Evolutionary conservation across 768 basidiomycete genomes (phyloP).

Genomic region (Lentinus brumalis): DNA sequence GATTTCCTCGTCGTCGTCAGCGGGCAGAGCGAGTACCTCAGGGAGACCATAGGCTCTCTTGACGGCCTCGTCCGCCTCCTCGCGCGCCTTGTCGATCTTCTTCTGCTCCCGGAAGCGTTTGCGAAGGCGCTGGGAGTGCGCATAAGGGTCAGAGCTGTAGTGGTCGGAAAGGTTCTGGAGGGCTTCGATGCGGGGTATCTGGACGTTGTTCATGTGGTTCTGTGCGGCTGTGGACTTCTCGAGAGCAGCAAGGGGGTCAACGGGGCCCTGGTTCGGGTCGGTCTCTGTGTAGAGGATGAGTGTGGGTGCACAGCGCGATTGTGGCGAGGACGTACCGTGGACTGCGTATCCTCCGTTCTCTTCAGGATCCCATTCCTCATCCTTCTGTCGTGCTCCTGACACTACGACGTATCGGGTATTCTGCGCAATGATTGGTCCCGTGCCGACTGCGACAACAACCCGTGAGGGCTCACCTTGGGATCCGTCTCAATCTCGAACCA

Average conservation of each 20-base stretch:
- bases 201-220: slow-evolving; percentile 68
- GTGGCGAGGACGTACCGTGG: slow-evolving; percentile 57
- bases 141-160: slow-evolving; percentile 85
- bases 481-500: slow-evolving; percentile 99
- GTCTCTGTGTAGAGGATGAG: slow-evolving; percentile 52
- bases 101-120: slow-evolving; percentile 88
- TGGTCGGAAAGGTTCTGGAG: slow-evolving; percentile 77
- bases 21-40: slow-evolving; percentile 62
- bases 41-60: slow-evolving; percentile 80
- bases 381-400: slow-evolving; percentile 91
- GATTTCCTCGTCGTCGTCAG: slow-evolving; percentile 57
- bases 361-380: slow-evolving; percentile 96
- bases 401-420: slow-evolving; percentile 94
- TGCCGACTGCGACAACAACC: neutral
- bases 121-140: slow-evolving; percentile 71
- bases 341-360: slow-evolving; percentile 93
- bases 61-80: slow-evolving; percentile 68
- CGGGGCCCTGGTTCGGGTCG: slow-evolving; percentile 58
- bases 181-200: slow-evolving; percentile 78
- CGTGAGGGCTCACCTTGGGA: slow-evolving; percentile 67
- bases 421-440: slow-evolving; percentile 41
- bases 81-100: slow-evolving; percentile 70
- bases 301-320: neutral
- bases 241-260: slow-evolving; percentile 83
- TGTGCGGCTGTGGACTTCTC: slow-evolving; percentile 88